A percentile compares a stretch with the other conserved stretches of the same genome.
These are phyloP conservation scores for Neurospora intermedia DNA, from an alignment of 495 filamentous ascomycete species.

Conservation along the genomic window DNA sequence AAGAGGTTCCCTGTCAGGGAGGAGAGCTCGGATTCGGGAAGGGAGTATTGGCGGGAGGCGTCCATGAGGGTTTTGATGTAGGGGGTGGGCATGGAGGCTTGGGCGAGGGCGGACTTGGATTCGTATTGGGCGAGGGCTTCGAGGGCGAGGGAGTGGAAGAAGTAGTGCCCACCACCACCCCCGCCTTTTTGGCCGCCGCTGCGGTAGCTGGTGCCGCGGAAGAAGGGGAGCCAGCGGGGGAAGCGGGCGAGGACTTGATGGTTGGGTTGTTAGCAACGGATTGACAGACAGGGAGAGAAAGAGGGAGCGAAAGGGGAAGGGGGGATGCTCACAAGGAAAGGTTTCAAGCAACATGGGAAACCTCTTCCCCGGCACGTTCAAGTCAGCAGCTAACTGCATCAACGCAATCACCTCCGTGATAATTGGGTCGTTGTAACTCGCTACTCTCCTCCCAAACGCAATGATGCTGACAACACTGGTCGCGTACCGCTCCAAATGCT, in stretches of 20 bases:
- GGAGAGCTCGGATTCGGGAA: slow-evolving; percentile 46
- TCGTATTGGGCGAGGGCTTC: slow-evolving; percentile 38
- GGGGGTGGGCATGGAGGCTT: slow-evolving; percentile 35
- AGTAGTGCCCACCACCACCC: slow-evolving; percentile 26
- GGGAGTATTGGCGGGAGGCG: slow-evolving; percentile 36
- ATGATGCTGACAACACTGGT: slow-evolving; percentile 55
- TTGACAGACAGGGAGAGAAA: too few species aligned
- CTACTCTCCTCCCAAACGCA: slow-evolving; percentile 50
- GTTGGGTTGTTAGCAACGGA: slow-evolving; percentile 19
- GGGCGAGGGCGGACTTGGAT: slow-evolving; percentile 28
- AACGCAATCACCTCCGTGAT: slow-evolving; percentile 51
- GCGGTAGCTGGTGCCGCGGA: slow-evolving; percentile 42
- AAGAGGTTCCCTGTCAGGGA: slow-evolving; percentile 52
- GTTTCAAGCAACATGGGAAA: slow-evolving; percentile 54
- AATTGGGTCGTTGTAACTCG: slow-evolving; percentile 46
- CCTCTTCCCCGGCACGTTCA: slow-evolving; percentile 52
- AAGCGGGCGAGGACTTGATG: slow-evolving; percentile 38
- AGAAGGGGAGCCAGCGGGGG: slow-evolving; percentile 49
- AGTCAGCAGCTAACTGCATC: slow-evolving; percentile 53
- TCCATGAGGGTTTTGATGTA: slow-evolving; percentile 44
- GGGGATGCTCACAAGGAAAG: slow-evolving; percentile 33
- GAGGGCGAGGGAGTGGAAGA: slow-evolving; percentile 46
- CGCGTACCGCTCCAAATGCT: slow-evolving; percentile 54
- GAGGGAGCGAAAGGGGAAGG: background rate
- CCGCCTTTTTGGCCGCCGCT: slow-evolving; percentile 25